Base-by-base conservation (phyloP, 306 rosid genomes). In the Glycyrrhiza uralensis region DNA sequence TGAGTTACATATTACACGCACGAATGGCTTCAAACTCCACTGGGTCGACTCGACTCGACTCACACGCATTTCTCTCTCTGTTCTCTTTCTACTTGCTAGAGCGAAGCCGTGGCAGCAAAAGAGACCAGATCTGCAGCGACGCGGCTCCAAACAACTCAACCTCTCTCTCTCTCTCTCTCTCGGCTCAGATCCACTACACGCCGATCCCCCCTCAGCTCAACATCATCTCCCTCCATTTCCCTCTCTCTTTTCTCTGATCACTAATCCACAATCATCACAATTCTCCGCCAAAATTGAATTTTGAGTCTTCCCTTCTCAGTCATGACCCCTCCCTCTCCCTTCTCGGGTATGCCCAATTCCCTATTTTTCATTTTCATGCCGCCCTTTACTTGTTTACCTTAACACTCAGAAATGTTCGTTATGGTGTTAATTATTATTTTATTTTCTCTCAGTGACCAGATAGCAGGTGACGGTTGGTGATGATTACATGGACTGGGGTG, bases 401-500 rank as follows among this genome's bases (percentile, higher is more conserved):
- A 19, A 47, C 4, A 13, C 55, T 29, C 30, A 2, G 26, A 36
- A 19, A 3, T 22, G 7, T 14, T 46, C 11, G 1, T 57, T 51
- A 1, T 51, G 33, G 29, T n/a, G n/a, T n/a, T n/a, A n/a, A n/a
- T 74, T 24, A 64, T 22, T 55, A 4, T 55, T 77, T 67, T 10
- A 65, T 26, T 29, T 9, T 22, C 49, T 32, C 32, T 63, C 20
- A 41, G n/a, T 79, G 73, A 66, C 49, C 85, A 81, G 88, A 82
- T 72, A 69, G 79, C 71, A 62, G 83, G 79, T 58, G 69, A 66
- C 75, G 2, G 77, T 59, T 32, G 82, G 82, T 78, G 83, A 80
- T 32, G 76, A 80, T 76, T 78, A 63, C 82, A 91, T 94, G 97
- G 97, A 89, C 45, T 95, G 97, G 96, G 56, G 74, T 57, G 85